Percentiles rank a stretch among this genome's conserved stretches.
phyloP scores from a whole-genome alignment of 1,284 basidiomycete genomes.

The Moesziomyces sp. region DNA sequence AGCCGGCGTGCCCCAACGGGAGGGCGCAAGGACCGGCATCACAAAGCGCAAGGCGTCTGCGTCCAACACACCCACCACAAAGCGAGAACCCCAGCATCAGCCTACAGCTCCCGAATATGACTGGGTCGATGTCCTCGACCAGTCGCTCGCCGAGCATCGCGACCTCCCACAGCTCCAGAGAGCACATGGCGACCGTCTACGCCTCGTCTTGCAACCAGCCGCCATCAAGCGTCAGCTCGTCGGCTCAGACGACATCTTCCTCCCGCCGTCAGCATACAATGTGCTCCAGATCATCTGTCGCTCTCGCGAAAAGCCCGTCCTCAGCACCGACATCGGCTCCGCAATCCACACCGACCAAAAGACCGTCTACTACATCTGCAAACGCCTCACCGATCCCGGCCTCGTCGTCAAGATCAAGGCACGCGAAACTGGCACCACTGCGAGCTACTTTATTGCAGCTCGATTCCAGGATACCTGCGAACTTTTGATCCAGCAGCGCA shows the following conservation, averaged over 20 bases:
- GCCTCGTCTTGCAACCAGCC: slow-evolving; percentile 79
- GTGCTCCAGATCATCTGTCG: slow-evolving; percentile 85
- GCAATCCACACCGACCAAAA: slow-evolving; percentile 87
- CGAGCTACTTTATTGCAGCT: slow-evolving; percentile 46
- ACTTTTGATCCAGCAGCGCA: slow-evolving; percentile 45
- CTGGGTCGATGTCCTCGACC: slow-evolving; percentile 32
- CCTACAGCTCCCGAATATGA: slow-evolving; percentile 10
- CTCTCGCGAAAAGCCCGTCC: slow-evolving; percentile 79
- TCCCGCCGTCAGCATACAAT: slow-evolving; percentile 85
- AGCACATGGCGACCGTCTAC: slow-evolving; percentile 70
- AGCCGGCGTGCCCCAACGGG: slow-evolving; percentile 2
- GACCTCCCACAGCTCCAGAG: slow-evolving; percentile 70
- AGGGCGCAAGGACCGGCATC: slow-evolving; percentile 21
- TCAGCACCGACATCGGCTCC: slow-evolving; percentile 80
- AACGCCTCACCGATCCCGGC: slow-evolving; percentile 45
- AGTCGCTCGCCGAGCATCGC: slow-evolving; percentile 16
- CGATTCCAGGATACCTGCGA: slow-evolving; percentile 44
- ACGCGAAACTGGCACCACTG: slow-evolving; percentile 54
- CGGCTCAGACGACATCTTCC: slow-evolving; percentile 79
- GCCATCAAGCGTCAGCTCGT: slow-evolving; percentile 81
- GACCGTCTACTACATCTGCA: slow-evolving; percentile 76
- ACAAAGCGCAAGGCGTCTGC: slow-evolving; percentile 1
- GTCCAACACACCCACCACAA: slow-evolving; percentile 14
- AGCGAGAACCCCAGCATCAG: slow-evolving; percentile 1
- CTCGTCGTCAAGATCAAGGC: slow-evolving; percentile 52